These are phyloP conservation scores for Torulaspora microellipsoides DNA, from an alignment of 805 yeast genomes.

Conservation along the genomic window DNA sequence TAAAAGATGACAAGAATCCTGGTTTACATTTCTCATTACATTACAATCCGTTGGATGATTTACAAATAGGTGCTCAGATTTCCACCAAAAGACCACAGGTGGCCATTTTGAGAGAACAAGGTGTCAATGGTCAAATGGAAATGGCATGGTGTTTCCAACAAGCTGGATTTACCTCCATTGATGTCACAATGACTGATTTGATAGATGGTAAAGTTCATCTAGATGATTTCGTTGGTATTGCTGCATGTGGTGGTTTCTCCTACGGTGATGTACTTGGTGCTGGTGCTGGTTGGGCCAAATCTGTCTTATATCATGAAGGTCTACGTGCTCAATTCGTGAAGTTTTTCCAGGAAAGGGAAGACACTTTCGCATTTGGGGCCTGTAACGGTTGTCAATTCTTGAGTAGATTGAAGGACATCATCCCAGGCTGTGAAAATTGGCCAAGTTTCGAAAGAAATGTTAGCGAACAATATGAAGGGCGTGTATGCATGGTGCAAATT, in stretches of 20 bases:
- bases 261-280: slow-evolving; percentile 99
- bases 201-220: slow-evolving; percentile 66
- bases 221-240: slow-evolving; percentile 82
- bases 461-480: slow-evolving; percentile 95
- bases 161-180: slow-evolving; percentile 92
- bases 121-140: slow-evolving; percentile 96
- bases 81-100: slow-evolving; percentile 62
- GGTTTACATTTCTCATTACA: slow-evolving; percentile 82
- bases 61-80: slow-evolving; percentile 34
- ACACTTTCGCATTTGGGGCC: slow-evolving; percentile 96
- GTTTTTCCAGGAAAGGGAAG: slow-evolving; percentile 81
- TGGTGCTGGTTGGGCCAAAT: slow-evolving; percentile 98
- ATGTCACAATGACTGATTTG: slow-evolving; percentile 95
- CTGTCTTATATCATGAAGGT: slow-evolving; percentile 77
- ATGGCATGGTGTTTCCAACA: slow-evolving; percentile 96
- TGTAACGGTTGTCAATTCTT: slow-evolving; percentile 98
- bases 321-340: slow-evolving; percentile 70
- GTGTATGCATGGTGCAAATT: slow-evolving; percentile 85
- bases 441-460: slow-evolving; percentile 88
- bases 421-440: slow-evolving; percentile 91
- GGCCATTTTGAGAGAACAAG: slow-evolving; percentile 96
- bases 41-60: slow-evolving; percentile 52
- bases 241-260: slow-evolving; percentile 99
- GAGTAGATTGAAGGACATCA: slow-evolving; percentile 70
- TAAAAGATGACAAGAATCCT: slow-evolving; percentile 80